Conservation (phyloP, 345 rosid genomes). For the Camelina neglecta region DNA sequence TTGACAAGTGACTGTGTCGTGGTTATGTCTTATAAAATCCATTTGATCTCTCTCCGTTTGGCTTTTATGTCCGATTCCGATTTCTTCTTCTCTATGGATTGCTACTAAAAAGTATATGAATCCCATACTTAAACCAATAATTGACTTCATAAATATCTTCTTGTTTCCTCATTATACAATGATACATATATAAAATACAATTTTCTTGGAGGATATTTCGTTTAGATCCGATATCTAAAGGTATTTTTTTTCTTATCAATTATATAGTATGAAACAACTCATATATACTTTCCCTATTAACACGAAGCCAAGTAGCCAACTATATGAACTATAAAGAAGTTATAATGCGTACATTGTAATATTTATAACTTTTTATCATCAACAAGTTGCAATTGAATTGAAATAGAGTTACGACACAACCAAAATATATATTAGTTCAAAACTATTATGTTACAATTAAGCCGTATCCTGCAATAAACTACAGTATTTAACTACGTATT, state of each 20-base stretch:
- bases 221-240: slow-evolving; percentile 32
- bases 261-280: neutral
- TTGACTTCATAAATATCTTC: slow-evolving; percentile 17
- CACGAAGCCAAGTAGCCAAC: neutral
- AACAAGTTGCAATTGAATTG: neutral
- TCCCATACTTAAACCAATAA: slow-evolving; percentile 28
- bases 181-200: neutral
- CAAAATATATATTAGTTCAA: neutral
- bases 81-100: slow-evolving; percentile 12
- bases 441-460: neutral
- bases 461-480: neutral
- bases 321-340: neutral
- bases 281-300: neutral
- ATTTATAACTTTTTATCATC: neutral
- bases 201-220: slow-evolving; percentile 27
- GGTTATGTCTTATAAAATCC: slow-evolving; percentile 26
- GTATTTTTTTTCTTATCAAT: neutral
- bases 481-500: neutral
- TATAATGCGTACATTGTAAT: neutral
- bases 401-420: neutral
- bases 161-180: slow-evolving; percentile 3
- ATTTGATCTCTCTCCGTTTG: slow-evolving; percentile 34
- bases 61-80: slow-evolving; percentile 32
- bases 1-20: slow-evolving; percentile 40
- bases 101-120: slow-evolving; percentile 28